Percentiles rank a stretch among this genome's conserved stretches.
Evolutionary conservation across 2,329 filamentous ascomycete species (phyloP).

Genomic region (Drechslerella stenobrocha): DNA sequence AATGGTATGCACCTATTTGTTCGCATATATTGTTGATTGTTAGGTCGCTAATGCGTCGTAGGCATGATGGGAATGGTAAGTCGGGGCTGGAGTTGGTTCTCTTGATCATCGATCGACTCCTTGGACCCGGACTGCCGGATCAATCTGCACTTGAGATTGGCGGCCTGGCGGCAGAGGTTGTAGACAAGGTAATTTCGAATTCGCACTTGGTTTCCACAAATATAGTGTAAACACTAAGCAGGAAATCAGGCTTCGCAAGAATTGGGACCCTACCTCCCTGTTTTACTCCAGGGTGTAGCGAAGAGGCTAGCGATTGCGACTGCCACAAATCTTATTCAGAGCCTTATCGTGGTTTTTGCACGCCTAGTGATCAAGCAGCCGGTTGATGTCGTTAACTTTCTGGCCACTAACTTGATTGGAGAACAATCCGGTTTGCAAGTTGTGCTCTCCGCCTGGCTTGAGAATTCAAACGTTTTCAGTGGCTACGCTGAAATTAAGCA

Average conservation of each 20-base stretch:
- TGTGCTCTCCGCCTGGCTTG: conserved; percentile 91
- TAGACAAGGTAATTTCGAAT: conserved; percentile 73
- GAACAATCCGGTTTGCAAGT: conserved; percentile 81
- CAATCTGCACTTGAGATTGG: conserved; percentile 95
- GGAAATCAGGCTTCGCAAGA: conserved; percentile 78
- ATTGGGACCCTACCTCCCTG: conserved; percentile 84
- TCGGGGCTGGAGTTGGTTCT: conserved; percentile 86
- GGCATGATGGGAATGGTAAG: conserved; percentile 70
- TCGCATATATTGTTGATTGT: neutral
- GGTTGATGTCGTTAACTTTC: conserved; percentile 86
- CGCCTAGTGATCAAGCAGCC: conserved; percentile 82
- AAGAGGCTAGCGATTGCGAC: conserved; percentile 78
- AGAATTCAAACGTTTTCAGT: conserved; percentile 96
- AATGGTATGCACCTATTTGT: conserved; percentile 63
- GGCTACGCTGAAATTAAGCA: conserved; percentile 96
- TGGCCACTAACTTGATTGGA: conserved; percentile 79
- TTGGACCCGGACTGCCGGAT: conserved; percentile 83
- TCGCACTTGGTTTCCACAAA: neutral
- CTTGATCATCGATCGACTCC: conserved; percentile 85
- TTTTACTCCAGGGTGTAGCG: conserved; percentile 86
- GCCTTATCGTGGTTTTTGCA: conserved; percentile 87
- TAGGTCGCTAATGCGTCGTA: neutral
- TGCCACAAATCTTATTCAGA: conserved; percentile 76
- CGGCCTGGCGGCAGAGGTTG: conserved; percentile 86
- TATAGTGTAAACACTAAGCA: too few species aligned